A percentile compares a stretch with the other conserved stretches of the same genome.
These are phyloP conservation scores for Umbelopsis ramanniana DNA, from an alignment of 192 early-diverging fungal species.

Conservation along the genomic window DNA sequence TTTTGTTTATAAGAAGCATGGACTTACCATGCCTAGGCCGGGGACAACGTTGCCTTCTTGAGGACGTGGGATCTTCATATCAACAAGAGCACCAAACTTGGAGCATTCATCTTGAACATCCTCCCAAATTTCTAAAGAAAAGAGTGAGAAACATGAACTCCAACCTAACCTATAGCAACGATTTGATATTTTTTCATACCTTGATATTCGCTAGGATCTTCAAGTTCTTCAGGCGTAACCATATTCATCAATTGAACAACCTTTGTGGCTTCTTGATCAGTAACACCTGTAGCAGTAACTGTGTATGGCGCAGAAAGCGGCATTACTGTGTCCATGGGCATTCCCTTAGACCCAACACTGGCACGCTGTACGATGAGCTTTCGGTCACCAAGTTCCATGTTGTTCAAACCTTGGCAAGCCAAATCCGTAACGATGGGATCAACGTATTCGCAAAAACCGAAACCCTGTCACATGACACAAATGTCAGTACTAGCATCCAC, in stretches of 20 bases:
- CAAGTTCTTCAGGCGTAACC: slow-evolving; percentile 86
- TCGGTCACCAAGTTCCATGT: slow-evolving; percentile 93
- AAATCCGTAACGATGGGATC: slow-evolving; percentile 89
- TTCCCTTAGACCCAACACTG: slow-evolving; percentile 74
- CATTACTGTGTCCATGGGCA: slow-evolving; percentile 21
- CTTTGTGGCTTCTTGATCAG: slow-evolving; percentile 71
- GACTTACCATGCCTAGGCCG: slow-evolving; percentile 82
- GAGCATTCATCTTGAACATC: slow-evolving; percentile 90
- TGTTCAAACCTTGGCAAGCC: slow-evolving; percentile 93
- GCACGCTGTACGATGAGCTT: slow-evolving; percentile 95
- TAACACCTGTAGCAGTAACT: slow-evolving; percentile 50
- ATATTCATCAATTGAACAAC: slow-evolving; percentile 95
- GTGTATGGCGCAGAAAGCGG: slow-evolving; percentile 20
- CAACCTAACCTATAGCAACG: neutral
- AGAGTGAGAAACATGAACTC: neutral
- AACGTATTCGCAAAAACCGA: slow-evolving; percentile 96
- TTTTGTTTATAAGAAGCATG: neutral
- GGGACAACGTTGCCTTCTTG: slow-evolving; percentile 52
- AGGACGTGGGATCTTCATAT: slow-evolving; percentile 87
- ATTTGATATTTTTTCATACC: slow-evolving; percentile 46
- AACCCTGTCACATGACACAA: slow-evolving; percentile 60
- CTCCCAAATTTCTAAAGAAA: slow-evolving; percentile 74
- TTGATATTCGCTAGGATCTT: slow-evolving; percentile 83
- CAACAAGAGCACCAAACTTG: slow-evolving; percentile 82
- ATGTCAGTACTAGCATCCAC: slow-evolving; percentile 2